Percentiles rank a stretch among this genome's conserved stretches.
Evolutionary conservation across 176 grass and related monocot species (phyloP).

Genomic region (Lolium multiflorum): DNA sequence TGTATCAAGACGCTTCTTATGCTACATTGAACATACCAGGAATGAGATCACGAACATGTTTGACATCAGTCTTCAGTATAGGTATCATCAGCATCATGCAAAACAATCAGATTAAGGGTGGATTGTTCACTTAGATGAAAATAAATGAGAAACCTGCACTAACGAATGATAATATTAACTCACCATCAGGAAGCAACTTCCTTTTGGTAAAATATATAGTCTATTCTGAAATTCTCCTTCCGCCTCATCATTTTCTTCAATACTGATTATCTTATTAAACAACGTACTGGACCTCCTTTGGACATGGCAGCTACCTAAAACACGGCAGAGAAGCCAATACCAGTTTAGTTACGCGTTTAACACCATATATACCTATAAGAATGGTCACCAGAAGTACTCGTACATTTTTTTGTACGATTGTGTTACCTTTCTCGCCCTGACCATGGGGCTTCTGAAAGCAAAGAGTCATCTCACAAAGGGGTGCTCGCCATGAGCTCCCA

Average conservation of each 20-base stretch:
- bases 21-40: constrained; percentile 57
- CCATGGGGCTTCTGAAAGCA: constrained; percentile 33
- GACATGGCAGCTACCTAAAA: constrained; percentile 49
- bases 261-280: constrained; percentile 68
- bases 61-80: constrained; percentile 77
- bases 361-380: constrained; percentile 21
- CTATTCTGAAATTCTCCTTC: constrained; percentile 67
- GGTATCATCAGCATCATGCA: constrained; percentile 46
- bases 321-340: not conserved
- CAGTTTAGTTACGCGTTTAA: constrained; percentile 25
- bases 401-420: not conserved
- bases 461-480: constrained; percentile 76
- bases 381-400: not conserved
- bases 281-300: constrained; percentile 53
- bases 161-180: constrained; percentile 43
- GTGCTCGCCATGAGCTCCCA: constrained; percentile 70
- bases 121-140: constrained; percentile 29
- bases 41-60: constrained; percentile 68
- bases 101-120: constrained; percentile 18
- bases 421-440: constrained; percentile 54
- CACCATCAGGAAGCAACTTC: constrained; percentile 86
- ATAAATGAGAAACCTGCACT: not conserved
- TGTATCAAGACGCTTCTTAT: not conserved
- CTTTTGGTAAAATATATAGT: constrained; percentile 72
- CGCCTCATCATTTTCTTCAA: constrained; percentile 57